Conservation (phyloP, 495 filamentous ascomycete species). For the Trichoderma asperelloides region DNA sequence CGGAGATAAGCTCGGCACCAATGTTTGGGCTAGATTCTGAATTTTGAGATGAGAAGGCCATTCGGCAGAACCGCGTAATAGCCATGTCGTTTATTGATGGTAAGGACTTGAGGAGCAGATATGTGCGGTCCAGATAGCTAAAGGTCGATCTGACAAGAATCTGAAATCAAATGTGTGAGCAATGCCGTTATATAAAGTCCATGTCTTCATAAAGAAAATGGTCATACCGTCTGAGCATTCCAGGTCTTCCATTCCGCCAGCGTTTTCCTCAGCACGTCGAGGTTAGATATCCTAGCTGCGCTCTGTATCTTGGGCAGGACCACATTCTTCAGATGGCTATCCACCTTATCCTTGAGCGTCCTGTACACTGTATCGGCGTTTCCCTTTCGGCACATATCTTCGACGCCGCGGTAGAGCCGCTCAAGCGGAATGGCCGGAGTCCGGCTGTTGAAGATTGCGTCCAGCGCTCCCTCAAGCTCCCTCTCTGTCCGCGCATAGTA, state of each 20-base stretch:
- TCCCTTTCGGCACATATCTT: slow-evolving; percentile 77
- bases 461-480: slow-evolving; percentile 64
- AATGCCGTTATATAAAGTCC: background rate
- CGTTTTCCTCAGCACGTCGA: slow-evolving; percentile 56
- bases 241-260: slow-evolving; percentile 67
- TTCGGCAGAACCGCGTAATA: slow-evolving; percentile 50
- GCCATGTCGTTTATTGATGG: slow-evolving; percentile 44
- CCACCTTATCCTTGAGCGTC: slow-evolving; percentile 53
- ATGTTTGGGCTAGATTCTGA: slow-evolving; percentile 47
- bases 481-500: slow-evolving; percentile 67
- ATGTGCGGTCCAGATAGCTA: slow-evolving; percentile 86
- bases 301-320: slow-evolving; percentile 44
- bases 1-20: slow-evolving; percentile 50
- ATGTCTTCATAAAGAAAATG: slow-evolving; percentile 5
- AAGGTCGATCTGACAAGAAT: slow-evolving; percentile 74
- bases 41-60: slow-evolving; percentile 36
- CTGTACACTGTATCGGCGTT: slow-evolving; percentile 55
- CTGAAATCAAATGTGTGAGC: slow-evolving; percentile 26
- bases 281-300: slow-evolving; percentile 39
- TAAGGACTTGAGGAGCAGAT: slow-evolving; percentile 46
- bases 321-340: slow-evolving; percentile 47
- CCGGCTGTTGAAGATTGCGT: slow-evolving; percentile 56
- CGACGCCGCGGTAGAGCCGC: slow-evolving; percentile 78
- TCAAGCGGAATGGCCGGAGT: slow-evolving; percentile 63
- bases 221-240: slow-evolving; percentile 61